Evolutionary conservation across 768 basidiomycete species (phyloP).

Genomic region (Xerocomus potaroensis): DNA sequence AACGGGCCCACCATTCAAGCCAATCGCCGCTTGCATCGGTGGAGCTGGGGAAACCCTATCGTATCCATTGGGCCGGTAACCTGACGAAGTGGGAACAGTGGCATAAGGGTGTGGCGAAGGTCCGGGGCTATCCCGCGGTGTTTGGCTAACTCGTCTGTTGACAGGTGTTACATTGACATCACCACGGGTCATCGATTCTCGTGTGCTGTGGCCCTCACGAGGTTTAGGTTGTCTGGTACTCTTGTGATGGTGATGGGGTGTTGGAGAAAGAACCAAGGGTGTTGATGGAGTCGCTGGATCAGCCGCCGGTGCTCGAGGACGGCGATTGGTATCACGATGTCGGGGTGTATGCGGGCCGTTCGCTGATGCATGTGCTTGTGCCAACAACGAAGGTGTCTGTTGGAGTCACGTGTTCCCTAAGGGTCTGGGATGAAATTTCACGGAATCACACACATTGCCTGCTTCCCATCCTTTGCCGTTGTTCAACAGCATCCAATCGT

Average conservation of each 20-base stretch:
- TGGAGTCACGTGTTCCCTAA: slow-evolving; percentile 6
- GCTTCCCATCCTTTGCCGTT: slow-evolving; percentile 96
- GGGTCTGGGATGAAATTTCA: neutral
- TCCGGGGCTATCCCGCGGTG: slow-evolving; percentile 44
- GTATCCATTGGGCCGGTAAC: slow-evolving; percentile 51
- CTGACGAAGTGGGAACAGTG: slow-evolving; percentile 52
- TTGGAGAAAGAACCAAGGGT: slow-evolving; percentile 61
- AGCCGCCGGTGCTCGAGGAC: slow-evolving; percentile 44
- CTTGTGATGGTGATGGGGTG: slow-evolving; percentile 66
- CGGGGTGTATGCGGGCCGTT: slow-evolving; percentile 48
- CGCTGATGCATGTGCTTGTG: slow-evolving; percentile 53
- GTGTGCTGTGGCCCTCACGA: slow-evolving; percentile 43
- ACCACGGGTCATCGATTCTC: slow-evolving; percentile 44
- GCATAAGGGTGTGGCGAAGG: slow-evolving; percentile 72
- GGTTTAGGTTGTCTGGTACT: slow-evolving; percentile 44
- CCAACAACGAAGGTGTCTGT: slow-evolving; percentile 42
- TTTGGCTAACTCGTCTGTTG: slow-evolving; percentile 66
- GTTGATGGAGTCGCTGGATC: slow-evolving; percentile 53
- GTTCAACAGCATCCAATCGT: slow-evolving; percentile 96
- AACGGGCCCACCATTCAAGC: slow-evolving; percentile 37
- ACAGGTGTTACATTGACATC: slow-evolving; percentile 58
- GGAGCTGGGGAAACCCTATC: slow-evolving; percentile 51
- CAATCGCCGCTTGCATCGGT: slow-evolving; percentile 34
- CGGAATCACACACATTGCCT: slow-evolving; percentile 55
- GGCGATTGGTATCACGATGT: slow-evolving; percentile 55